phyloP scores from a whole-genome alignment of 139 green algal genomes.

The Closterium sp. region DNA sequence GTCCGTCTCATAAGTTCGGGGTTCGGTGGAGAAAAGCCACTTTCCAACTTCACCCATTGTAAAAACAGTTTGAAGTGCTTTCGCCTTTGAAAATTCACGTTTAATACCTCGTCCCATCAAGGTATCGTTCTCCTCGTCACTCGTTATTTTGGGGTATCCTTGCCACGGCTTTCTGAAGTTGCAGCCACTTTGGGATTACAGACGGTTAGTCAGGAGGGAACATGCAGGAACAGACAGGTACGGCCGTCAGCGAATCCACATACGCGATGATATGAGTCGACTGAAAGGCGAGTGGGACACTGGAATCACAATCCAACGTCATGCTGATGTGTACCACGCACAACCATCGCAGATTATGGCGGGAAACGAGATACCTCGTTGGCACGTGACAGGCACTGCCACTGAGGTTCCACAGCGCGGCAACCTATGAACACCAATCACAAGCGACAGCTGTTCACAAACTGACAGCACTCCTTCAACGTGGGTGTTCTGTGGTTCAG shows the following conservation, averaged over 20 bases:
- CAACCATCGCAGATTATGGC: neutral
- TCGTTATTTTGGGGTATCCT: no score
- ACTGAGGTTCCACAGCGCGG: neutral
- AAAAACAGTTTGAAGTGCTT: no score
- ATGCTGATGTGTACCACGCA: neutral
- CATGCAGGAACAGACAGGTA: neutral
- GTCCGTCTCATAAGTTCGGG: no score
- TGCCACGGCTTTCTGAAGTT: no score
- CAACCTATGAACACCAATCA: neutral
- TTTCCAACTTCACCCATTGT: no score
- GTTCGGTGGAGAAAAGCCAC: no score
- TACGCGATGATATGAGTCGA: neutral
- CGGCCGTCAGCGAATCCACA: neutral
- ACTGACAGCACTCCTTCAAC: neutral
- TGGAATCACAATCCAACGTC: neutral
- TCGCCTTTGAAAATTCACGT: no score
- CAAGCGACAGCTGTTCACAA: neutral
- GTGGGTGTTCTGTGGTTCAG: neutral
- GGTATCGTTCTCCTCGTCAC: no score
- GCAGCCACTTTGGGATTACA: no score
- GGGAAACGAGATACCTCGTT: neutral
- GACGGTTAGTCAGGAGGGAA: neutral
- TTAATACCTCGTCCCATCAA: no score
- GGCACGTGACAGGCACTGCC: neutral
- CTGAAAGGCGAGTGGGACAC: neutral